phyloP scores from a whole-genome alignment of 306 rosid genomes.

The Citrullus amarus region DNA sequence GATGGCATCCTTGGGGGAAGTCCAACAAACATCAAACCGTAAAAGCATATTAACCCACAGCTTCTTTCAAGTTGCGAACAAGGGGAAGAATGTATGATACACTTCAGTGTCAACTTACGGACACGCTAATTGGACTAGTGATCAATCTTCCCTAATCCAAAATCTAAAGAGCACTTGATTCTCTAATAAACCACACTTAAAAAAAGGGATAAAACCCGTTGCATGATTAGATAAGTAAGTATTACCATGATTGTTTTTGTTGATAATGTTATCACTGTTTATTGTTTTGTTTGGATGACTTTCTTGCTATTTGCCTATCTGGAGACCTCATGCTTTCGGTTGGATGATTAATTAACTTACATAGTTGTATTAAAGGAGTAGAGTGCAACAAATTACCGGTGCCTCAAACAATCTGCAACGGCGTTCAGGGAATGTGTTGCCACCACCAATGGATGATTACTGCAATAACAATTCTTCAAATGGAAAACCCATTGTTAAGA shows the following conservation, averaged over 20 bases:
- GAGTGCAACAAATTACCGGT: constrained; percentile 82
- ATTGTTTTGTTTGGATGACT: neutral
- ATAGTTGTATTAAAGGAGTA: constrained; percentile 50
- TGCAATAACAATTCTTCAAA: constrained; percentile 29
- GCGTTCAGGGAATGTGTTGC: constrained; percentile 66
- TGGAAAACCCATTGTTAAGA: constrained; percentile 44
- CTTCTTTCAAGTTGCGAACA: neutral
- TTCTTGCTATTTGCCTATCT: neutral
- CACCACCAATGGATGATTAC: constrained; percentile 71
- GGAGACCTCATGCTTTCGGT: constrained; percentile 10
- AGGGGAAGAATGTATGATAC: neutral
- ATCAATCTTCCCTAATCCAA: neutral
- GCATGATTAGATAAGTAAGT: neutral
- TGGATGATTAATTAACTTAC: constrained; percentile 23
- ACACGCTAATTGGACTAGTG: neutral
- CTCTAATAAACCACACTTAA: neutral
- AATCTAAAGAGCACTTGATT: neutral
- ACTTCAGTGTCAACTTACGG: neutral
- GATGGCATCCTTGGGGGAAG: neutral
- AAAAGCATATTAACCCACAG: neutral
- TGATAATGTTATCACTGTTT: neutral
- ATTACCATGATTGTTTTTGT: neutral
- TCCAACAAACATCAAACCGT: neutral
- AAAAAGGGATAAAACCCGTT: neutral
- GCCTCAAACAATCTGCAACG: constrained; percentile 48